These are phyloP conservation scores for Alternaria infectoria DNA, from an alignment of 2,329 filamentous ascomycete species.

Conservation along the genomic window DNA sequence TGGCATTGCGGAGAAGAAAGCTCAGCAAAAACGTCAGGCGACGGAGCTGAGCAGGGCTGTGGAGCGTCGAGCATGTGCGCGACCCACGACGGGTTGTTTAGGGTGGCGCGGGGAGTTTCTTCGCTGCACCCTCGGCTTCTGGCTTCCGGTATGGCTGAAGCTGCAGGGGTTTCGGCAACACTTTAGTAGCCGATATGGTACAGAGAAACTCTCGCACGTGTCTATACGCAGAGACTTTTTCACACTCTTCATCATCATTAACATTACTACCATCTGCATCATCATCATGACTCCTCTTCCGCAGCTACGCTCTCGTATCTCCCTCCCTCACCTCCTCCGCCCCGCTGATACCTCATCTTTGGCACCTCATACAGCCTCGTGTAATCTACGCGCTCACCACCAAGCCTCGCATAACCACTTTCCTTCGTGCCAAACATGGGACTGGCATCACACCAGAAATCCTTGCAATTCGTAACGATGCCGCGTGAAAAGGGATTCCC, in stretches of 20 bases:
- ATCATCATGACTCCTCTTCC: constrained; percentile 35
- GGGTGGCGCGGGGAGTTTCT: constrained; percentile 28
- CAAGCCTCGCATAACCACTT: constrained; percentile 76
- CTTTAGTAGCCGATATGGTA: constrained; percentile 5
- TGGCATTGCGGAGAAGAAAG: constrained; percentile 15
- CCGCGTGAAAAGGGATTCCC: constrained; percentile 87
- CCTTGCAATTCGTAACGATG: constrained; percentile 85
- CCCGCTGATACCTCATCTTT: constrained; percentile 64
- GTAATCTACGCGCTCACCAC: constrained; percentile 83
- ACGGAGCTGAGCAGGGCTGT: neutral
- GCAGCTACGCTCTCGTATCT: constrained; percentile 65
- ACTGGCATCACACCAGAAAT: constrained; percentile 94
- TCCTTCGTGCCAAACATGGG: constrained; percentile 78
- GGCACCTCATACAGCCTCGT: constrained; percentile 88
- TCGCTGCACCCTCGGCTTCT: constrained; percentile 26
- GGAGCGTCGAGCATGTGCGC: constrained; percentile 19
- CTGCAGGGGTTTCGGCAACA: constrained; percentile 6
- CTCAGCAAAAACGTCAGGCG: constrained; percentile 1
- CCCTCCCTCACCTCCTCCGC: constrained; percentile 42
- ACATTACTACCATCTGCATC: neutral
- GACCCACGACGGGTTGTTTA: constrained; percentile 17
- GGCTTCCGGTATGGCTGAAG: constrained; percentile 4
- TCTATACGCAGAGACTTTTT: neutral
- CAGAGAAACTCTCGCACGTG: neutral
- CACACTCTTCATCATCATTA: constrained; percentile 6